Evolutionary conservation across 2,329 filamentous ascomycete genomes (phyloP).

Genomic region (Paecilomyces niveus): DNA sequence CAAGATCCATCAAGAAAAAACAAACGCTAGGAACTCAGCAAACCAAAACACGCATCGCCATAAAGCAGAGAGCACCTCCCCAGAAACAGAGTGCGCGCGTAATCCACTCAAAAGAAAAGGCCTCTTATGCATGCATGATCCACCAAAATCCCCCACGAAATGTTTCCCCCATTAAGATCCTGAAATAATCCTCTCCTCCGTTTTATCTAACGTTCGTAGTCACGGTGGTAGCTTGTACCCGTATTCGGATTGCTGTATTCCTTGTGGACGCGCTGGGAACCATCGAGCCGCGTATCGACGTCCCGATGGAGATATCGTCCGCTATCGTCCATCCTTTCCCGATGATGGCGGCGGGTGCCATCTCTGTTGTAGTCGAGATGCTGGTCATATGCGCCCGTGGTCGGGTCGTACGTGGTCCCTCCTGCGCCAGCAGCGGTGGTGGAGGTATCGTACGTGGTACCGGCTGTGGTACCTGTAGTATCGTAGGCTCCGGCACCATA

Average conservation of each 20-base stretch:
- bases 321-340: constrained; percentile 21
- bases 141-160: background rate
- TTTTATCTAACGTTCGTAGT: constrained; percentile 18
- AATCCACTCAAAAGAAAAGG: background rate
- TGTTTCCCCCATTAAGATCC: background rate
- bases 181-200: background rate
- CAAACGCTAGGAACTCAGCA: background rate
- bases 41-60: background rate
- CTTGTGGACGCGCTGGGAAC: constrained; percentile 20
- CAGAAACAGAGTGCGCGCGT: background rate
- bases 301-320: constrained; percentile 27
- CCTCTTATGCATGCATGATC: background rate
- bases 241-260: constrained; percentile 28
- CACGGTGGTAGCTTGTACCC: constrained; percentile 25
- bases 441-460: constrained; percentile 2
- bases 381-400: constrained; percentile 22
- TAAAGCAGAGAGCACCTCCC: background rate
- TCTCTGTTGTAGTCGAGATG: constrained; percentile 25
- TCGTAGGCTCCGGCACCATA: constrained; percentile 1
- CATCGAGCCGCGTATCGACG: constrained; percentile 22
- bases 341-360: constrained; percentile 19
- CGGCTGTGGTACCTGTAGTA: constrained; percentile 2
- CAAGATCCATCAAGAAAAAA: background rate
- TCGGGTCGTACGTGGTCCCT: constrained; percentile 10
- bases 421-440: constrained; percentile 1